phyloP scores from a whole-genome alignment of 768 basidiomycete species.

The Auricularia heimuer region DNA sequence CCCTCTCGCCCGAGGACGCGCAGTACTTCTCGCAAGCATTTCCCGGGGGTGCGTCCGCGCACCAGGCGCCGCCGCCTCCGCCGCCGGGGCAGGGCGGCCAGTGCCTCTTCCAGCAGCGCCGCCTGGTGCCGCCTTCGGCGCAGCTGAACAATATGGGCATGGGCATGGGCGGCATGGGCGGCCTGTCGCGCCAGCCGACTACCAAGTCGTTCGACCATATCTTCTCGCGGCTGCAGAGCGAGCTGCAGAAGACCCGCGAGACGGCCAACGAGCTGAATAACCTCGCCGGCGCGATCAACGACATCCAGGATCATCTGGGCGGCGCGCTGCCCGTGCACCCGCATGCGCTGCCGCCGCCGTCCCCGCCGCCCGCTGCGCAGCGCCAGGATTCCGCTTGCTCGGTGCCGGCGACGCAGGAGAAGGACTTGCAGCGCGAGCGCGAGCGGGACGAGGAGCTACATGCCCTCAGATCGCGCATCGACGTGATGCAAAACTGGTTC shows the following conservation, averaged over 20 bases:
- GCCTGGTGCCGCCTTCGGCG: no score
- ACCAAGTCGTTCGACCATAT: conserved; percentile 75
- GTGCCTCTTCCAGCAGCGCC: no score
- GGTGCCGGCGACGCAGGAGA: not conserved
- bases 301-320: conserved; percentile 83
- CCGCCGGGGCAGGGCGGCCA: conserved; percentile 32
- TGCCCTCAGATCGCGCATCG: not conserved
- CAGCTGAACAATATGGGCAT: no score
- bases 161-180: conserved; percentile 55
- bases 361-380: conserved; percentile 7
- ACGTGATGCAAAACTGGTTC: not conserved
- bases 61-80: conserved; percentile 46
- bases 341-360: conserved; percentile 5
- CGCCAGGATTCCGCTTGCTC: no score
- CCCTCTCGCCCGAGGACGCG: conserved; percentile 73
- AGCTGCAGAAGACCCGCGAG: conserved; percentile 89
- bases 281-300: conserved; percentile 68
- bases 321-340: conserved; percentile 39
- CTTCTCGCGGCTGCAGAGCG: conserved; percentile 76
- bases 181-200: conserved; percentile 29
- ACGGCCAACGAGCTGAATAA: conserved; percentile 79
- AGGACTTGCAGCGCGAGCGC: not conserved
- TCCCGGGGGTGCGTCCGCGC: not conserved
- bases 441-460: not conserved
- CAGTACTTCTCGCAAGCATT: conserved; percentile 12